Base-by-base conservation (phyloP, 331 rosid genomes). In the Arachis monticola region DNA sequence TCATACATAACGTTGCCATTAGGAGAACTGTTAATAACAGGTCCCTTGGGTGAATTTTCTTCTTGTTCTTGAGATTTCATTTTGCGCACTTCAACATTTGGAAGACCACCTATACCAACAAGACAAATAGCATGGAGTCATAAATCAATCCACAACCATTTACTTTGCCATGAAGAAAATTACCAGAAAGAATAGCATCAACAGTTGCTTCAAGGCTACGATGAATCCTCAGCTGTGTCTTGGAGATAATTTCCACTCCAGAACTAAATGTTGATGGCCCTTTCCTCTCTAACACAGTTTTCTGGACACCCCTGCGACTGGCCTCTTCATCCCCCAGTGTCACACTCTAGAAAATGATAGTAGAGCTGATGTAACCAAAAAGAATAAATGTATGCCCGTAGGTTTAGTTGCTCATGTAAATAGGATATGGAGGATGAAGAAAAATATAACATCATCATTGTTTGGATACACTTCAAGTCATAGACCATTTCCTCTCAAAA, bases 261-360 rank as follows among this genome's bases (percentile, higher is more conserved):
- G 96, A 86, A 70, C 83, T 83, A 85, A 94, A 92, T 2, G 97
- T 87, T 76, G 97, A 87, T 46, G 97, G 99, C 38, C 97, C 97
- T 90, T 94, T 92, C 86, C 99, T 90, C 83, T 94, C 99, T 73
- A 90, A 86, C 69, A 94, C 92, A 14, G 97, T 92, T 88, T 94
- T 94, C 79, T 92, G 97, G 76, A 92, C 92, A 42, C 99, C 93
- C 81, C 96, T 84, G 55, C 97, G 84, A 77, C 86, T 92, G 71
- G 99, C 99, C 81, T 92, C 99, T 84, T 94, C 97, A 84, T 94
- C 99, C 73, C 99, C 97, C 2, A 92, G 82, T 50, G 99, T 94
- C 77, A 94, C 97, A 5, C 99, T 92, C 99, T 94, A 72, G 60
- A 78, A 81, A 76, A 63, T 70, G 62, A 84, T 61, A 38, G 74